A percentile compares a stretch with the other conserved stretches of the same genome.
phyloP scores from a whole-genome alignment of 768 basidiomycete genomes.

The Nidularia pulvinata region DNA sequence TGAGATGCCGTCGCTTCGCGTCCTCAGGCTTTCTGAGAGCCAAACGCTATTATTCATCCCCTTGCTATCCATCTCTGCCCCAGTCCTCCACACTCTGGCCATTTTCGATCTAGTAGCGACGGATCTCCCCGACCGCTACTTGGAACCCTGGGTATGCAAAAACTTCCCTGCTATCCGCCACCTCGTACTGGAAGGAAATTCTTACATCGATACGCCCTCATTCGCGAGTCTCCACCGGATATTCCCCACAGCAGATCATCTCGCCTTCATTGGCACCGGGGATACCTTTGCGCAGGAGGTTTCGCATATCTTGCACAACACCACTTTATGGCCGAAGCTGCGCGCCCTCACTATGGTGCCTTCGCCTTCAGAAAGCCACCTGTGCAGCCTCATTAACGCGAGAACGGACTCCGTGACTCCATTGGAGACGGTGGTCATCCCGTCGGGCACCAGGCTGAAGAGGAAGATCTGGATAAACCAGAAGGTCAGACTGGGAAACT shows the following conservation, averaged over 20 bases:
- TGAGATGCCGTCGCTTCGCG: slow-evolving; percentile 12
- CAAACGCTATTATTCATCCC: slow-evolving; percentile 16
- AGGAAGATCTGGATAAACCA: slow-evolving; percentile 12
- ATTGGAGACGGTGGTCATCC: slow-evolving; percentile 12
- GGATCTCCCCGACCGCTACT: slow-evolving; percentile 13
- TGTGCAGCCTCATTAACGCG: slow-evolving; percentile 13
- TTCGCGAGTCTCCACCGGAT: slow-evolving; percentile 12
- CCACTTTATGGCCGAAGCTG: slow-evolving; percentile 12
- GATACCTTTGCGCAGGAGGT: slow-evolving; percentile 10
- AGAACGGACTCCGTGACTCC: slow-evolving; percentile 8
- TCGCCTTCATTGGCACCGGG: slow-evolving; percentile 11
- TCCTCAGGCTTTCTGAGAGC: slow-evolving; percentile 15
- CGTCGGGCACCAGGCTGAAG: slow-evolving; percentile 8
- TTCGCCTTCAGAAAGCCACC: slow-evolving; percentile 11
- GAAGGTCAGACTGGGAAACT: slow-evolving; percentile 11
- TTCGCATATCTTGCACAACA: slow-evolving; percentile 10
- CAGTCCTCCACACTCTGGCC: slow-evolving; percentile 11
- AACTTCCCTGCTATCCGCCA: slow-evolving; percentile 14
- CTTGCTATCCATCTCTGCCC: slow-evolving; percentile 16
- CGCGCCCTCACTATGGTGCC: slow-evolving; percentile 14
- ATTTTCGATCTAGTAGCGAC: slow-evolving; percentile 16
- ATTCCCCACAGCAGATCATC: slow-evolving; percentile 12
- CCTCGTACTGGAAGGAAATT: slow-evolving; percentile 12
- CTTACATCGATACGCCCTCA: slow-evolving; percentile 11
- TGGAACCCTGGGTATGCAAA: slow-evolving; percentile 7